Base-by-base conservation (phyloP, 2,329 filamentous ascomycete species). In the Venturia nashicola region DNA sequence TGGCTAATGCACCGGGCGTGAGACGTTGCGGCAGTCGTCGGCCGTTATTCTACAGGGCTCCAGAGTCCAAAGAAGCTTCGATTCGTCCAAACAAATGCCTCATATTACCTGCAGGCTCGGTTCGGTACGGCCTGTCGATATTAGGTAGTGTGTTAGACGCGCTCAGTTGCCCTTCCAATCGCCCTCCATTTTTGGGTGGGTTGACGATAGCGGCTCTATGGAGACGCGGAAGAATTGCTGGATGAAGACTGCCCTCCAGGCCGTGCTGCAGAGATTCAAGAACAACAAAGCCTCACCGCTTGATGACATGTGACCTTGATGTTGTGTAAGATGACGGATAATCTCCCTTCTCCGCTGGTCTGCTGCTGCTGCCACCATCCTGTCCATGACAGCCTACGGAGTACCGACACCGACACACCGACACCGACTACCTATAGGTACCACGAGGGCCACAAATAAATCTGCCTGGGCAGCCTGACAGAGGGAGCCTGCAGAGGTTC, bases 21-120 rank as follows among this genome's bases (percentile, higher is more conserved):
- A n/a, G 34, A 42, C 6, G 12, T 20, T 4, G 39, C 39, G 43
- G 34, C 57, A 60, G n/a, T 20, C 59, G n/a, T 32, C 18, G 14
- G 59, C 16, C 59, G 18, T 60, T 43, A n/a, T n/a, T n/a, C n/a
- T n/a, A n/a, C 59, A 60, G 59, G 59, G 42, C 16, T 12, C 16
- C 3, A 9, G 11, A n/a, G 39, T 12, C 16, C 3, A 9, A 20
- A n/a, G 39, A 20, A 6, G 16, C 36, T 43, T 27, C 36, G 8
- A 60, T 60, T 60, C 59, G 59, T 18, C 27, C 51, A 36, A 57
- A 60, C 59, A 60, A 60, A 42, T 60, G 59, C 59, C 59, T 42
- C 39, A 60, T 39, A 40, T 3, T 11, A 14, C 16, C 8, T 59
- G 57, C 57, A 40, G 23, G 57, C 34, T 20, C 57, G 34, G 34